Evolutionary conservation across 805 yeast genomes (phyloP).

Genomic region (Pichia gijzeniarum): DNA sequence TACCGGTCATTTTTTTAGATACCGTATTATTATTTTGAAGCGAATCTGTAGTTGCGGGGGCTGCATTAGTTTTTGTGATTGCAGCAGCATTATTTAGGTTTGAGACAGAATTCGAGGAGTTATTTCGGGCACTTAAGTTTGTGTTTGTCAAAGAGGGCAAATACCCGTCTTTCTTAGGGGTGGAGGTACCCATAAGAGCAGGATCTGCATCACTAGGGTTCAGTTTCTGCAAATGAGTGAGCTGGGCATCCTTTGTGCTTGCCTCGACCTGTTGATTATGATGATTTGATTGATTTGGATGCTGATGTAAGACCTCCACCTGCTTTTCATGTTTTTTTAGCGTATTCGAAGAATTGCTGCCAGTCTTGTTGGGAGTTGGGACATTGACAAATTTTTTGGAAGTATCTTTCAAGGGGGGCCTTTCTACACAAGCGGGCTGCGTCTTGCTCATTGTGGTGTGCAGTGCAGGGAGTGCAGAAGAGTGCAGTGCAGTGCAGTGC

Average conservation of each 20-base stretch:
- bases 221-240: slow-evolving; percentile 9
- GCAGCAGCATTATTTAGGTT: not conserved
- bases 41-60: not conserved
- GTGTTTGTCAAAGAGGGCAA: slow-evolving; percentile 9
- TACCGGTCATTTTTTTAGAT: slow-evolving; percentile 27
- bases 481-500: no score
- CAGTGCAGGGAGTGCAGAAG: not conserved
- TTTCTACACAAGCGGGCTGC: not conserved
- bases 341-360: not conserved
- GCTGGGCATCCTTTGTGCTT: not conserved
- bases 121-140: not conserved
- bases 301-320: no score
- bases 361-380: not conserved
- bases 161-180: slow-evolving; percentile 16
- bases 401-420: slow-evolving; percentile 26
- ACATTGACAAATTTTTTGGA: slow-evolving; percentile 23
- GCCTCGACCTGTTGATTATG: not conserved
- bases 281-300: no score
- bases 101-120: slow-evolving; percentile 2
- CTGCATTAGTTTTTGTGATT: not conserved
- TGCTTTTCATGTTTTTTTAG: not conserved
- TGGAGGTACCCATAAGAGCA: slow-evolving; percentile 13
- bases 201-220: slow-evolving; percentile 5
- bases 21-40: slow-evolving; percentile 7
- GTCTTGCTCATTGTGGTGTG: slow-evolving; percentile 1